Evolutionary conservation across 2,329 filamentous ascomycete species (phyloP).

Genomic region (Tympanopsis confertula): DNA sequence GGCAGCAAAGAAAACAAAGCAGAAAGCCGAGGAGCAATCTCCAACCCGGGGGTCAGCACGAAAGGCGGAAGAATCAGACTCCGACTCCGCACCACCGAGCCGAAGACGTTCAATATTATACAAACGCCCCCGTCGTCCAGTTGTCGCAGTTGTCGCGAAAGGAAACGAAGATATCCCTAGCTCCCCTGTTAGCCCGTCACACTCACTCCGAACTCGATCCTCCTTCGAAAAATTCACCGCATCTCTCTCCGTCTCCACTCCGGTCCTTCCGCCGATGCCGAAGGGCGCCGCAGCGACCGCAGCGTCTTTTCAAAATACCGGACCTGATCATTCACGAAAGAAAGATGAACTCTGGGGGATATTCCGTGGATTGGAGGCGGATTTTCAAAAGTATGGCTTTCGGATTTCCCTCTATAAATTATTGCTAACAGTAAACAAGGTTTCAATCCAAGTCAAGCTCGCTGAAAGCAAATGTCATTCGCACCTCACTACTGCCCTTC

Average conservation of each 20-base stretch:
- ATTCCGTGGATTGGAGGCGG: constrained; percentile 57
- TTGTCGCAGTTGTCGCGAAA: neutral
- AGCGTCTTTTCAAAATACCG: constrained; percentile 3
- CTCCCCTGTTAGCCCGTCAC: neutral
- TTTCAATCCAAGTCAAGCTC: constrained; percentile 55
- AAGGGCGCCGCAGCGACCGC: neutral
- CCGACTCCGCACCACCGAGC: neutral
- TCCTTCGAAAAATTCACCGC: neutral
- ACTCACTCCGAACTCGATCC: neutral
- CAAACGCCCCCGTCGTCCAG: neutral
- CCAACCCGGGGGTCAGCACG: too few species aligned
- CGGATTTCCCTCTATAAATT: too few species aligned
- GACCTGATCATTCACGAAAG: constrained; percentile 31
- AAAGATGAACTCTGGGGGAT: constrained; percentile 61
- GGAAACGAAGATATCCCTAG: neutral
- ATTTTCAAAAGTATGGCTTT: constrained; percentile 58
- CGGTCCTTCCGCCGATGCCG: neutral
- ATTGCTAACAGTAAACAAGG: constrained; percentile 1
- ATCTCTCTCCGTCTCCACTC: neutral
- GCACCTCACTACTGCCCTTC: constrained; percentile 52
- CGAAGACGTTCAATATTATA: neutral
- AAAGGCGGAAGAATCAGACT: neutral
- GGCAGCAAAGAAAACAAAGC: neutral
- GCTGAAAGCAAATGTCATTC: constrained; percentile 58
- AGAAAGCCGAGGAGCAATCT: neutral